Evolutionary conservation across 1,284 basidiomycete species (phyloP).

Genomic region (Stygiomarasmius scandens): DNA sequence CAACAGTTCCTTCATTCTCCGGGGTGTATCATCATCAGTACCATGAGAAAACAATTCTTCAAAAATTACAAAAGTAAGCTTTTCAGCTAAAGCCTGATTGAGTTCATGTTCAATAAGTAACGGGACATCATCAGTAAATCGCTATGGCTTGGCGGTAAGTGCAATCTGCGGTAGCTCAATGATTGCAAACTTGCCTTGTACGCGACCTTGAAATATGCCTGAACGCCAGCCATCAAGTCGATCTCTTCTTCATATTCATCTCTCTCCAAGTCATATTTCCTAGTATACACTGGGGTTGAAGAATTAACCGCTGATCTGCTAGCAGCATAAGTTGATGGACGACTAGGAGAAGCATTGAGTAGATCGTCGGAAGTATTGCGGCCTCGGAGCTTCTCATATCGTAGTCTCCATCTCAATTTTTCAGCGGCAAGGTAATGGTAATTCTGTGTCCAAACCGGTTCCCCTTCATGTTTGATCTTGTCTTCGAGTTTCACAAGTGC

Average conservation of each 20-base stretch:
- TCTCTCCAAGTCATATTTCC: too few relatives aligned
- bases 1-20: too few relatives aligned
- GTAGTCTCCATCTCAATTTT: constrained; percentile 12
- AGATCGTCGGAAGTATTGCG: too few relatives aligned
- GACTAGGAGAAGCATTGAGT: too few relatives aligned
- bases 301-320: too few relatives aligned
- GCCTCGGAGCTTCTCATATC: too few relatives aligned
- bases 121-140: constrained; percentile 54
- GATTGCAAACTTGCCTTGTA: constrained; percentile 15
- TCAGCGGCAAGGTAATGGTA: neutral
- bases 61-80: constrained; percentile 44
- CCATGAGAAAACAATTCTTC: constrained; percentile 32
- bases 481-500: constrained; percentile 6
- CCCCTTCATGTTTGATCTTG: constrained; percentile 5
- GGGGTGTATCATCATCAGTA: too few relatives aligned
- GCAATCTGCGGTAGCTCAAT: too few relatives aligned
- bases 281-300: too few relatives aligned
- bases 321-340: too few relatives aligned
- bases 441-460: constrained; percentile 17
- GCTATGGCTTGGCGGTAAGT: too few relatives aligned
- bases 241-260: constrained; percentile 39
- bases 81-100: constrained; percentile 40
- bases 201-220: constrained; percentile 47
- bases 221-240: constrained; percentile 51
- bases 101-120: constrained; percentile 51